Evolutionary conservation across 805 yeast species (phyloP).

Genomic region (Danielia reshetovae): DNA sequence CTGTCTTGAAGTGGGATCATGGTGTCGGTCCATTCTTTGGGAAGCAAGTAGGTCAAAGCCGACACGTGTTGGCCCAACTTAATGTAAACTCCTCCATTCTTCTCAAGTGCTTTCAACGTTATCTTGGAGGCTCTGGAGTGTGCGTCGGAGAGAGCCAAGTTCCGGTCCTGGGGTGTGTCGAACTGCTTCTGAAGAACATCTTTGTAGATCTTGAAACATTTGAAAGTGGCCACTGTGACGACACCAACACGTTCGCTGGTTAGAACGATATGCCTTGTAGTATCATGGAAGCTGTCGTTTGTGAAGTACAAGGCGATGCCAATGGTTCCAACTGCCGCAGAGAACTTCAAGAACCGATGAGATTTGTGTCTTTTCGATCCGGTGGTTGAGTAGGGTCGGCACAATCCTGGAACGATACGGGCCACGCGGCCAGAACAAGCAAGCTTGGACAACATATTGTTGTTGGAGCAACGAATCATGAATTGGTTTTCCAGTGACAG

Average conservation of each 20-base stretch:
- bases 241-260: conserved; percentile 53
- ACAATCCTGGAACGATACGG: too few species aligned
- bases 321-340: conserved; percentile 27
- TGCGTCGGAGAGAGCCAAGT: conserved; percentile 54
- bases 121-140: conserved; percentile 75
- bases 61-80: conserved; percentile 93
- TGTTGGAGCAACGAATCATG: too few species aligned
- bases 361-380: not conserved
- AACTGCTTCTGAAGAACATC: conserved; percentile 47
- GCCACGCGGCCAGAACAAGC: conserved; percentile 1
- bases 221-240: conserved; percentile 62
- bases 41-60: conserved; percentile 87
- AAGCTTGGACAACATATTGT: not conserved
- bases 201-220: conserved; percentile 72
- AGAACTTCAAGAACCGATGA: conserved; percentile 17
- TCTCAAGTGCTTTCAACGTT: conserved; percentile 73
- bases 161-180: conserved; percentile 38
- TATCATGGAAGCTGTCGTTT: conserved; percentile 33
- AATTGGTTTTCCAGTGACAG: too few species aligned
- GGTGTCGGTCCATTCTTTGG: conserved; percentile 91
- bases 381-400: not conserved
- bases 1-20: conserved; percentile 90
- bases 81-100: conserved; percentile 89
- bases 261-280: conserved; percentile 29
- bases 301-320: conserved; percentile 30